Conservation (phyloP, 345 rosid species). For the Cochlearia excelsa region DNA sequence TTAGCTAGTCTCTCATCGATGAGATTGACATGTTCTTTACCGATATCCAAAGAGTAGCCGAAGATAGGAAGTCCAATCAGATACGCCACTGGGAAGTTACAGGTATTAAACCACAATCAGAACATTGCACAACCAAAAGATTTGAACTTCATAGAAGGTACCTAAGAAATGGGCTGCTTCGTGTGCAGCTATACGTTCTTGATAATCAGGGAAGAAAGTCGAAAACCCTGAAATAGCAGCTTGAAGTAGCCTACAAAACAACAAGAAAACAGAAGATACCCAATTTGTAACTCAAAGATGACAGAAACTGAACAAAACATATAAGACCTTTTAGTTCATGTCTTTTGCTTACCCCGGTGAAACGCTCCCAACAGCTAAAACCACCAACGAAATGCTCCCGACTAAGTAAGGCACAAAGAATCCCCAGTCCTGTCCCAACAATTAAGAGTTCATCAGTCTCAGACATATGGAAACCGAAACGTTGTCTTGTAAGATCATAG, state of each 20-base stretch:
- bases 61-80: constrained; percentile 84
- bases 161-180: constrained; percentile 95
- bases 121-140: constrained; percentile 5
- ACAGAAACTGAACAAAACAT: neutral
- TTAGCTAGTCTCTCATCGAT: constrained; percentile 74
- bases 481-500: neutral
- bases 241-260: constrained; percentile 64
- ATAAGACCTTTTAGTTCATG: neutral
- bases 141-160: constrained; percentile 24
- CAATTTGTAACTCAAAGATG: constrained; percentile 18
- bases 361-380: constrained; percentile 79
- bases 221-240: constrained; percentile 83
- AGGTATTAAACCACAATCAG: constrained; percentile 14
- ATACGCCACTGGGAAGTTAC: constrained; percentile 58
- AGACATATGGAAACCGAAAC: neutral
- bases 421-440: constrained; percentile 76
- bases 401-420: constrained; percentile 88
- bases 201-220: constrained; percentile 76
- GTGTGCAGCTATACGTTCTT: constrained; percentile 75
- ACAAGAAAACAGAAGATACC: constrained; percentile 10
- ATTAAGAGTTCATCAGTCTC: neutral
- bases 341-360: constrained; percentile 67
- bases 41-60: constrained; percentile 85
- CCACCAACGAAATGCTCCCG: constrained; percentile 86
- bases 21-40: constrained; percentile 92